Evolutionary conservation across 1,284 basidiomycete genomes (phyloP).

Genomic region (Cryptococcus sp.): DNA sequence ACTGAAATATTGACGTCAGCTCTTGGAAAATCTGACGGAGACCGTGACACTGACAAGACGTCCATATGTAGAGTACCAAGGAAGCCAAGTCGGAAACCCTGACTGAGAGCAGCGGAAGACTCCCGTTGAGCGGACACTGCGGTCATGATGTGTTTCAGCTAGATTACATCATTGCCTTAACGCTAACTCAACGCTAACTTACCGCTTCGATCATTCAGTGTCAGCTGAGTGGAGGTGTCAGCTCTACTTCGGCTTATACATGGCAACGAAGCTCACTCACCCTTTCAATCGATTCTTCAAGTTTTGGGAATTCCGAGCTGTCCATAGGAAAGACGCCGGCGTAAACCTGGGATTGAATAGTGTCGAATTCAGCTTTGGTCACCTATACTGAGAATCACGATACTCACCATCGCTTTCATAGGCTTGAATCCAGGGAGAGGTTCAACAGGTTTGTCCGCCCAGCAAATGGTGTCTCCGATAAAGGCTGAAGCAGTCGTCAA

Average conservation of each 20-base stretch:
- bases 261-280: conserved; percentile 60
- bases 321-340: conserved; percentile 95
- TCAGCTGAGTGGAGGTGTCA: conserved; percentile 33
- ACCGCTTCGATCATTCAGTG: conserved; percentile 49
- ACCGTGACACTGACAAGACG: conserved; percentile 57
- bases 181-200: too few relatives aligned
- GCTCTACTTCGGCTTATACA: background rate
- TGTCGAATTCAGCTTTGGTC: background rate
- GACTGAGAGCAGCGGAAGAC: conserved; percentile 89
- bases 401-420: conserved; percentile 83
- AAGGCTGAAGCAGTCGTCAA: conserved; percentile 20
- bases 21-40: background rate
- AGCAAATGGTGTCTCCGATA: conserved; percentile 84
- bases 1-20: conserved; percentile 12
- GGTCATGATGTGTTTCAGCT: conserved; percentile 82
- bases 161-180: too few relatives aligned
- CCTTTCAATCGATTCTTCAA: conserved; percentile 93
- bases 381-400: background rate
- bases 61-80: conserved; percentile 97
- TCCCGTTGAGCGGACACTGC: conserved; percentile 91
- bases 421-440: conserved; percentile 91
- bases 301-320: conserved; percentile 83
- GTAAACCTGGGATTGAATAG: conserved; percentile 66
- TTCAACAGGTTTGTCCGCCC: conserved; percentile 71
- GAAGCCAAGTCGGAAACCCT: conserved; percentile 93